These are phyloP conservation scores for Trichoderma sp. DNA, from an alignment of 2,329 filamentous ascomycete species.

Conservation along the genomic window DNA sequence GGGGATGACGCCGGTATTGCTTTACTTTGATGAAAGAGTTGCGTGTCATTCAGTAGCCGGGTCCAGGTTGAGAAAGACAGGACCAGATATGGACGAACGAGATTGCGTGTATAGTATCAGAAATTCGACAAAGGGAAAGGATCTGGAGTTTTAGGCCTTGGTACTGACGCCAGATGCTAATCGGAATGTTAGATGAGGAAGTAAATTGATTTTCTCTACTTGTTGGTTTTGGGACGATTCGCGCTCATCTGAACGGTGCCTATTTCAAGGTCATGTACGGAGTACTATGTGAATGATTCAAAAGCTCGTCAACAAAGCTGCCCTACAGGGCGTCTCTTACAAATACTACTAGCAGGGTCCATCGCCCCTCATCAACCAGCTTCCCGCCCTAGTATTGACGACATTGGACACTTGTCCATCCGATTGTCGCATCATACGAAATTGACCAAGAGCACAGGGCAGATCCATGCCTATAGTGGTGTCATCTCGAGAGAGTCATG, in stretches of 20 bases:
- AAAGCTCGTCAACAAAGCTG: neutral
- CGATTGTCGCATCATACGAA: neutral
- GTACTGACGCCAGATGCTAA: constrained; percentile 8
- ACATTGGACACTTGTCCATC: neutral
- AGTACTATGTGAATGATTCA: neutral
- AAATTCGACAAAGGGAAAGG: constrained; percentile 15
- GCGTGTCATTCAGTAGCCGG: neutral
- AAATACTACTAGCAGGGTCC: neutral
- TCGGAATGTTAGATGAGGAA: constrained; percentile 9
- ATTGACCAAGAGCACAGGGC: neutral
- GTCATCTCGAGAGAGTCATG: neutral
- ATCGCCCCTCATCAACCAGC: neutral
- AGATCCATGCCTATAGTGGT: neutral
- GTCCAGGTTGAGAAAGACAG: constrained; percentile 8
- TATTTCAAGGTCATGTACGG: neutral
- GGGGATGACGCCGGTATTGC: neutral
- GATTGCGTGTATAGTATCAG: constrained; percentile 12
- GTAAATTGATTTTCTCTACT: constrained; percentile 1
- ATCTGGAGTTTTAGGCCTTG: constrained; percentile 19
- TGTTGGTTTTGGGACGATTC: neutral
- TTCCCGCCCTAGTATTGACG: constrained; percentile 1
- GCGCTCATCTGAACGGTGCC: neutral
- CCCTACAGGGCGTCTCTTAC: neutral
- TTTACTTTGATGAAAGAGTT: constrained; percentile 8
- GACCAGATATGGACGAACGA: constrained; percentile 7